A percentile compares a stretch with the other conserved stretches of the same genome.
These are phyloP conservation scores for Globisporangium irregulare DNA, from an alignment of 352 stramenopile genomes.

Conservation along the genomic window DNA sequence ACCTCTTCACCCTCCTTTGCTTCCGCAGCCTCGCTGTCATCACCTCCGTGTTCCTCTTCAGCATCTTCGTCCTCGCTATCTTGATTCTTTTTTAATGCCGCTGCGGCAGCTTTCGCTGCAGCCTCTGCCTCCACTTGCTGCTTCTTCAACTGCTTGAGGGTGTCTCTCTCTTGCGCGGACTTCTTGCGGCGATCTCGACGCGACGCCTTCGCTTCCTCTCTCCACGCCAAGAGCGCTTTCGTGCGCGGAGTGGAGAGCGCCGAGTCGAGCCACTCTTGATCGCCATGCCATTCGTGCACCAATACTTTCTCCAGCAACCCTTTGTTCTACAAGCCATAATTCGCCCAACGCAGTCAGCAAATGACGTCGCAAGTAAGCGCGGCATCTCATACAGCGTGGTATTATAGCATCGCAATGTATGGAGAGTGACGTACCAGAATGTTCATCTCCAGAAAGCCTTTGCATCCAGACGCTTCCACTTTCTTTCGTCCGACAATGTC, in stretches of 20 bases:
- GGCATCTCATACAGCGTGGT: neutral
- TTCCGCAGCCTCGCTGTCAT: neutral
- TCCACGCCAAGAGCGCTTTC: constrained; percentile 61
- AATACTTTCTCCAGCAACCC: constrained; percentile 60
- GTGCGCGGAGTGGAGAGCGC: constrained; percentile 49
- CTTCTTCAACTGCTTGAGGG: constrained; percentile 28
- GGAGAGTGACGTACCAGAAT: constrained; percentile 44
- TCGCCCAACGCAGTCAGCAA: constrained; percentile 2
- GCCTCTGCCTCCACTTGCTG: constrained; percentile 29
- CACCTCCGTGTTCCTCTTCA: constrained; percentile 3
- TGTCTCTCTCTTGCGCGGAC: constrained; percentile 43
- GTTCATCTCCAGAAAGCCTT: constrained; percentile 80
- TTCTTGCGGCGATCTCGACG: constrained; percentile 61
- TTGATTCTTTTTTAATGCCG: neutral
- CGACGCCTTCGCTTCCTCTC: constrained; percentile 56
- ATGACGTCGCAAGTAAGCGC: neutral
- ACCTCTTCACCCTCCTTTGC: neutral
- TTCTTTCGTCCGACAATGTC: constrained; percentile 60
- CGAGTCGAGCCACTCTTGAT: constrained; percentile 55
- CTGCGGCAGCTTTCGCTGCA: constrained; percentile 22
- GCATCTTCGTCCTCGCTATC: constrained; percentile 1
- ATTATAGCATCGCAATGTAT: neutral
- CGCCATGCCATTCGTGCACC: constrained; percentile 61
- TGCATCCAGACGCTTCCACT: constrained; percentile 39
- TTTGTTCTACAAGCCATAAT: constrained; percentile 27